phyloP scores from a whole-genome alignment of 176 grass and related monocot species.

The Lolium rigidum region DNA sequence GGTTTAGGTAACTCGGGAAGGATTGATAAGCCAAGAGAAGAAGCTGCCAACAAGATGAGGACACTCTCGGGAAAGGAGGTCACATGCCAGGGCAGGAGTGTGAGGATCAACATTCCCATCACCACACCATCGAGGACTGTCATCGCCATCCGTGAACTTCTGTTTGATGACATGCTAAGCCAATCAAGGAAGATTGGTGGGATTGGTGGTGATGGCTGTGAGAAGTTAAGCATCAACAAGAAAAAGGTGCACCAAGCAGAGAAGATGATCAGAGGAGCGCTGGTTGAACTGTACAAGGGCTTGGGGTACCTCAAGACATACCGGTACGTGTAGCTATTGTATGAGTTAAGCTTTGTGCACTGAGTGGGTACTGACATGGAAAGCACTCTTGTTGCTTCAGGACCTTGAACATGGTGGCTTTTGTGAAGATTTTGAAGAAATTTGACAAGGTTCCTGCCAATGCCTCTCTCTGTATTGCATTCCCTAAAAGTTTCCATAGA shows the following conservation, averaged over 20 bases:
- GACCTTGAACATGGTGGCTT: conserved; percentile 94
- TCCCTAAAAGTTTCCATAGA: conserved; percentile 37
- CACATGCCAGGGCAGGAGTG: conserved; percentile 76
- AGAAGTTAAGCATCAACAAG: conserved; percentile 88
- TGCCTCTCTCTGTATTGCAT: conserved; percentile 8
- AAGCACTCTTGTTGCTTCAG: conserved; percentile 49
- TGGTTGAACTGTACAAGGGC: conserved; percentile 90
- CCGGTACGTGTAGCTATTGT: conserved; percentile 49
- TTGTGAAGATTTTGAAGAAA: conserved; percentile 98
- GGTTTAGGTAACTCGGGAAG: conserved; percentile 53
- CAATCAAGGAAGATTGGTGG: conserved; percentile 53
- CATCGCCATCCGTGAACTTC: conserved; percentile 67
- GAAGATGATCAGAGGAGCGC: conserved; percentile 97
- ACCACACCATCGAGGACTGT: conserved; percentile 88
- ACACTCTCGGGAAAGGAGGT: conserved; percentile 67
- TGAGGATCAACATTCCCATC: conserved; percentile 91
- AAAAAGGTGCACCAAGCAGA: conserved; percentile 87
- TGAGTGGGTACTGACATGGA: conserved; percentile 27
- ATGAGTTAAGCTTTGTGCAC: background rate
- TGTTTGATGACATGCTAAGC: conserved; percentile 74
- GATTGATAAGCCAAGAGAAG: conserved; percentile 51
- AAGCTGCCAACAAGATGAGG: conserved; percentile 56
- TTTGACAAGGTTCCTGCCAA: conserved; percentile 78
- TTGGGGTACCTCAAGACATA: conserved; percentile 85
- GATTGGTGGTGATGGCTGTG: conserved; percentile 33